Evolutionary conservation across 306 rosid species (phyloP).

Genomic region (Vicia faba): DNA sequence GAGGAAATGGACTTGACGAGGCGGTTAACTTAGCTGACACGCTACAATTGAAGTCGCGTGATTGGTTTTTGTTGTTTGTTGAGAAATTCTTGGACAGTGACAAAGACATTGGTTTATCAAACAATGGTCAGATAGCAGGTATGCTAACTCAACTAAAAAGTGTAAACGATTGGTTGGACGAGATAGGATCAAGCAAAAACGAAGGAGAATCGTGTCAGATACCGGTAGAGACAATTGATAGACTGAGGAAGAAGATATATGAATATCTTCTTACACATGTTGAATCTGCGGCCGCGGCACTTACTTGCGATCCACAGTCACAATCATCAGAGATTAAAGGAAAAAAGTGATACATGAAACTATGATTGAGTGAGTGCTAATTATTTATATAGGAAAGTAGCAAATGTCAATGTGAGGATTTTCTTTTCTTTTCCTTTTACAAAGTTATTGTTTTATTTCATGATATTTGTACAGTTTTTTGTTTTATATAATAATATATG

Average conservation of each 20-base stretch:
- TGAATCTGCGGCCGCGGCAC: constrained; percentile 98
- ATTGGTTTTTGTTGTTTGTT: constrained; percentile 85
- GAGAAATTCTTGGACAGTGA: constrained; percentile 91
- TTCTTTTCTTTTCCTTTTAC: constrained; percentile 19
- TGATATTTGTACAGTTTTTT: constrained; percentile 25
- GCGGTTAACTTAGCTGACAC: constrained; percentile 66
- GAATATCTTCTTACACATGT: constrained; percentile 97
- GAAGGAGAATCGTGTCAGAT: constrained; percentile 54
- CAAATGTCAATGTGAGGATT: constrained; percentile 35
- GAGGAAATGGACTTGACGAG: constrained; percentile 71
- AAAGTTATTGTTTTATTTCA: constrained; percentile 39
- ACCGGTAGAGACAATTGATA: constrained; percentile 69
- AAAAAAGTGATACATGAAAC: constrained; percentile 50
- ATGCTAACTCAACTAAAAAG: constrained; percentile 90
- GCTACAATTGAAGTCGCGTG: constrained; percentile 70
- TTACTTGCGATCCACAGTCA: constrained; percentile 56
- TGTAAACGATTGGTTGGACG: constrained; percentile 94
- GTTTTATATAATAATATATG: background rate
- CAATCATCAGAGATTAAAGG: constrained; percentile 56
- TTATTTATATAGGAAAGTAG: constrained; percentile 34
- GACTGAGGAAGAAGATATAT: constrained; percentile 91
- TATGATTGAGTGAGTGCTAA: constrained; percentile 33
- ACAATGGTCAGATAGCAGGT: constrained; percentile 87
- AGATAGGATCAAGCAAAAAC: constrained; percentile 57
- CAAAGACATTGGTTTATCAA: constrained; percentile 69